Conservation (phyloP, 192 early-diverging fungal genomes). For the Coemansia sp. region DNA sequence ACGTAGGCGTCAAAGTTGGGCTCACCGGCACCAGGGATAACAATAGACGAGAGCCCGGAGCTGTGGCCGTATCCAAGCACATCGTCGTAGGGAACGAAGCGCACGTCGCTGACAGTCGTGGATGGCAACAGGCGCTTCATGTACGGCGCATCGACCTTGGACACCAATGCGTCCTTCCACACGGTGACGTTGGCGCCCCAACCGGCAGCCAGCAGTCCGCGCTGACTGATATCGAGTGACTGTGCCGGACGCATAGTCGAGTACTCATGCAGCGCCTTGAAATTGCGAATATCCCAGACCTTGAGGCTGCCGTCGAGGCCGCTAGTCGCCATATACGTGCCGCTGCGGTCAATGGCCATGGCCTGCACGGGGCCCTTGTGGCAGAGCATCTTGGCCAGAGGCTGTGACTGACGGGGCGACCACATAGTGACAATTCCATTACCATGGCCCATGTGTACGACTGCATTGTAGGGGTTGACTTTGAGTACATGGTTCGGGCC, state of each 20-base stretch:
- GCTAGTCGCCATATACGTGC: conserved; percentile 87
- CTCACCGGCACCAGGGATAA: conserved; percentile 94
- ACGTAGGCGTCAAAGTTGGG: conserved; percentile 95
- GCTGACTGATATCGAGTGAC: conserved; percentile 79
- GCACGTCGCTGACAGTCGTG: conserved; percentile 55
- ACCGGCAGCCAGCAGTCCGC: conserved; percentile 80
- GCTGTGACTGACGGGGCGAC: conserved; percentile 79
- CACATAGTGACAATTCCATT: conserved; percentile 91
- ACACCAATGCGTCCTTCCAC: conserved; percentile 86
- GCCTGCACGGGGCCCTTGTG: conserved; percentile 85
- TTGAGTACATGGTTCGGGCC: conserved; percentile 82
- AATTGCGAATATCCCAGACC: conserved; percentile 91
- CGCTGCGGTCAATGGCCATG: conserved; percentile 76
- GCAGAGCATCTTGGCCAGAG: conserved; percentile 93
- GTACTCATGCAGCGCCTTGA: conserved; percentile 79
- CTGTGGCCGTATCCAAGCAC: conserved; percentile 83
- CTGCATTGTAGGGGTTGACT: conserved; percentile 89
- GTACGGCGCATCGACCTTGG: conserved; percentile 81
- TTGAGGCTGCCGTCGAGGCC: conserved; percentile 90
- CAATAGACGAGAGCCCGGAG: conserved; percentile 73
- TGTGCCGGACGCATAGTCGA: conserved; percentile 75
- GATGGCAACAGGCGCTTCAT: conserved; percentile 74
- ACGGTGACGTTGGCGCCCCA: conserved; percentile 76
- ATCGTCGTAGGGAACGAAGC: conserved; percentile 97
- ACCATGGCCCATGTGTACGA: conserved; percentile 87